phyloP scores from a whole-genome alignment of 2,329 filamentous ascomycete species.

The Pseudogymnoascus sp. region DNA sequence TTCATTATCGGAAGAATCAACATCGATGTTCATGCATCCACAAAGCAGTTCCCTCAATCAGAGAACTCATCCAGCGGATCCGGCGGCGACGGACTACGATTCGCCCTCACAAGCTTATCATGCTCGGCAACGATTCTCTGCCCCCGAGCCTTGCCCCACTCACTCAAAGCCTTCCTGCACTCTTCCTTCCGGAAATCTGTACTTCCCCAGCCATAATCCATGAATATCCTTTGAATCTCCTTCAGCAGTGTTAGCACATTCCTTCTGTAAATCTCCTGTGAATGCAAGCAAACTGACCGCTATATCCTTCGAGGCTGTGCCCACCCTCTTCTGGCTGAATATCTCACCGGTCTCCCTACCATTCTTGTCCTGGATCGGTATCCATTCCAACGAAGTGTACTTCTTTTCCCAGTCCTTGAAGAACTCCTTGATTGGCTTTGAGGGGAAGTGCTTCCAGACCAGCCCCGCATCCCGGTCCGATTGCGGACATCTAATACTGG shows the following conservation, averaged over 20 bases:
- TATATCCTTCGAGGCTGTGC: neutral
- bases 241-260: neutral
- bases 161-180: conserved; percentile 4
- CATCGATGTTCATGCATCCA: neutral
- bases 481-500: neutral
- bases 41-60: neutral
- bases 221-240: neutral
- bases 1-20: neutral
- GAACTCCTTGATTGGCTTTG: conserved; percentile 13
- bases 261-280: neutral
- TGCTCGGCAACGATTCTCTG: neutral
- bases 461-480: neutral
- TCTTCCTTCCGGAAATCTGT: conserved; percentile 5
- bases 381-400: conserved; percentile 8
- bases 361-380: neutral
- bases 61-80: neutral
- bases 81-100: neutral
- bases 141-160: neutral
- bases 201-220: conserved; percentile 7
- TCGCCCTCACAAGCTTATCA: neutral
- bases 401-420: conserved; percentile 12
- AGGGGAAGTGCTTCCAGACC: conserved; percentile 10
- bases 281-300: conserved; percentile 1
- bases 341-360: neutral
- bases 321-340: conserved; percentile 1